Base-by-base conservation (phyloP, 345 rosid genomes). In the Salix exigua region DNA sequence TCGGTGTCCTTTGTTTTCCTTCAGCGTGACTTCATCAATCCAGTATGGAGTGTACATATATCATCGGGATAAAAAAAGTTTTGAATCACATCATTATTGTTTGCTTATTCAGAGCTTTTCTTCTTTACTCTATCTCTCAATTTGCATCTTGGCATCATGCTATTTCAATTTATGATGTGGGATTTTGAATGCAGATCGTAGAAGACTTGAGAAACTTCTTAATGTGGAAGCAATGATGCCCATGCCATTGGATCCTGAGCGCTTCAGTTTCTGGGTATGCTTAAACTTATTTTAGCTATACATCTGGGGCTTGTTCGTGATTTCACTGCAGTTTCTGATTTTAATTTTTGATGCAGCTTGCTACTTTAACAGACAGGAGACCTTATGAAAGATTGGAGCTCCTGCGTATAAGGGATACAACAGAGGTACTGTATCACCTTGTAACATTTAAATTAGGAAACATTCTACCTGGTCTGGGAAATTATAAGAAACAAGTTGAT, bases 251-350 rank as follows among this genome's bases (percentile, higher is more conserved):
- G 97, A 93, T 84, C 97, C 96, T 0, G 99, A 96, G 81, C 87
- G 85, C 75, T 93, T 96, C 85, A 93, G 99, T 82, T 96, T 93
- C 82, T 96, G 99, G 99, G 99, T 96, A 88, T 58, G 37, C 44
- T 69, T 70, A 60, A 35, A 30, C 68, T 75, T 33, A 73, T 76
- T 18, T 46, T 76, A 28, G 12, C 61, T 25, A 13, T 60, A 30
- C 37, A 25, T 19, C 23, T 71, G 70, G 25, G 40, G 53, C 21
- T 33, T 66, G 33, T 63, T 8, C 50, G 5, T 10, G 58, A 9
- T 31, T 73, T 73, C 16, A 53, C 8, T 40, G 17, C 19, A 65
- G 72, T 73, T 72, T 35, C 35, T 82, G 18, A 77, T 33, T 33
- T 74, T 19, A 79, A 33, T n/a, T 40, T 66, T 71, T 72, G 70